Evolutionary conservation across 2,329 filamentous ascomycete genomes (phyloP).

Genomic region (Camillea tinctor): DNA sequence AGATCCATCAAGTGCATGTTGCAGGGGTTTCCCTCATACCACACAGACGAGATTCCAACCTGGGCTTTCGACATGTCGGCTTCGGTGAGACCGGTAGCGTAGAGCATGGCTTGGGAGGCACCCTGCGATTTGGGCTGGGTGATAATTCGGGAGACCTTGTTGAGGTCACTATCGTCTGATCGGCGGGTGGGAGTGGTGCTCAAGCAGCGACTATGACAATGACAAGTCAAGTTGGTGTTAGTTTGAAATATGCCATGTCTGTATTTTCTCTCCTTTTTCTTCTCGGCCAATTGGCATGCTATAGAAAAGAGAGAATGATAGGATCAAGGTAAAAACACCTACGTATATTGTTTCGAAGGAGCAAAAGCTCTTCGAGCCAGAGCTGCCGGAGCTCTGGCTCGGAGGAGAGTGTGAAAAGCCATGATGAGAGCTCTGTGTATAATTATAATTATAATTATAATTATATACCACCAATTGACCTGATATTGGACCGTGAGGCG

Average conservation of each 20-base stretch:
- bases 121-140: constrained; percentile 98
- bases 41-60: constrained; percentile 95
- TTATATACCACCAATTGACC: constrained; percentile 6
- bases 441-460: too few relatives aligned
- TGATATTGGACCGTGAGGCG: constrained; percentile 4
- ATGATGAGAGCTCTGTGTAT: constrained; percentile 14
- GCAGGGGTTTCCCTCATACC: constrained; percentile 97
- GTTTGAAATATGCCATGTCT: too few relatives aligned
- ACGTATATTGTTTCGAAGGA: constrained; percentile 29
- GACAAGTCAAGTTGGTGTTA: too few relatives aligned
- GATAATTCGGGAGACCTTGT: constrained; percentile 80
- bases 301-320: too few relatives aligned
- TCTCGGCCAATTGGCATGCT: not conserved
- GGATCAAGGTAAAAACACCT: constrained; percentile 17
- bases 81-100: constrained; percentile 85
- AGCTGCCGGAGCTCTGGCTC: constrained; percentile 29
- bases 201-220: constrained; percentile 48
- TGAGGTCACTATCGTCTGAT: constrained; percentile 60
- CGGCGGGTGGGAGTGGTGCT: constrained; percentile 49
- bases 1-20: constrained; percentile 98
- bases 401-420: constrained; percentile 31
- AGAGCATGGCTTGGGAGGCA: constrained; percentile 98
- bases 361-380: constrained; percentile 25
- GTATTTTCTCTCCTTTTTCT: too few relatives aligned
- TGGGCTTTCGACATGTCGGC: constrained; percentile 94